Percentiles rank a stretch among this genome's conserved stretches.
Conservation (phyloP, 1,284 basidiomycete species). For the Apiotrichum akiyoshidainum region DNA sequence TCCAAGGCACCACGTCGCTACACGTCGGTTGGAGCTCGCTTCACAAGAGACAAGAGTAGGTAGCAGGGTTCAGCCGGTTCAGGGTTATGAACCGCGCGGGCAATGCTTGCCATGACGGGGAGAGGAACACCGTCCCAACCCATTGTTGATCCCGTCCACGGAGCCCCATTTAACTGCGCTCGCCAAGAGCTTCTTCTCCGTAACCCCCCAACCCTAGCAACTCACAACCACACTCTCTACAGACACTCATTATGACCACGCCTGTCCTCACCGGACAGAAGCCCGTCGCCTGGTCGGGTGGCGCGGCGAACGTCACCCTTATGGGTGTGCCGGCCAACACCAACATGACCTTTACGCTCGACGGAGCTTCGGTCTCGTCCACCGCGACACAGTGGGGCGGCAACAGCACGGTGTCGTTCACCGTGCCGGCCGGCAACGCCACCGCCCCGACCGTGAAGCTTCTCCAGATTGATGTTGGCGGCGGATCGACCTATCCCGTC, state of each 20-base stretch:
- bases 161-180: too few relatives aligned
- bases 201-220: too few relatives aligned
- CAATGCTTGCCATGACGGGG: too few relatives aligned
- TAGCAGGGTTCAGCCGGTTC: too few relatives aligned
- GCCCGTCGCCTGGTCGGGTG: constrained; percentile 4
- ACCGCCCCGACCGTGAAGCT: neutral
- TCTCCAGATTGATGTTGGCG: neutral
- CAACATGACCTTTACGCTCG: neutral
- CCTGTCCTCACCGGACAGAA: neutral
- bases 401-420: neutral
- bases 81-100: too few relatives aligned
- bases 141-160: too few relatives aligned
- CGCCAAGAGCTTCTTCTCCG: too few relatives aligned
- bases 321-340: neutral
- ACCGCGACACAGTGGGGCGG: neutral
- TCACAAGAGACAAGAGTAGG: too few relatives aligned
- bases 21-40: too few relatives aligned
- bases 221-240: too few relatives aligned
- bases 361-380: neutral
- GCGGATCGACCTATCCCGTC: neutral
- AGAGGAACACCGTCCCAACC: too few relatives aligned
- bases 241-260: neutral
- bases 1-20: too few relatives aligned
- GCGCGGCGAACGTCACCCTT: neutral
- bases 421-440: neutral